A percentile compares a stretch with the other conserved stretches of the same genome.
Conservation (phyloP, 805 yeast species). For the Schwanniomyces pseudopolymorphus region DNA sequence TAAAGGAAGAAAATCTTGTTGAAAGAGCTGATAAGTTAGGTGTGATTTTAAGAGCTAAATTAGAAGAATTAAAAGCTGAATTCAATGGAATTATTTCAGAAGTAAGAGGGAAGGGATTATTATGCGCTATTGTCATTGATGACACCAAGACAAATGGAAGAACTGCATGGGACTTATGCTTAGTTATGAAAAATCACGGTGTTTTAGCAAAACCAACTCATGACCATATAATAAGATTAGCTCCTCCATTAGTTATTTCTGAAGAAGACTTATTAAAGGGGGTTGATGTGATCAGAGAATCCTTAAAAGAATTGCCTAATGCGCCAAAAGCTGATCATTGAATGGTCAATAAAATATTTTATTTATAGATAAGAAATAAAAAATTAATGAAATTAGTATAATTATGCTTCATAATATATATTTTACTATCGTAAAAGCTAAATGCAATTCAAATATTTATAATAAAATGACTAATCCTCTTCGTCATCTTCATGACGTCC, state of each 20-base stretch:
- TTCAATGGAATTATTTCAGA: slow-evolving; percentile 55
- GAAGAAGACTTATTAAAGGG: slow-evolving; percentile 85
- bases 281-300: slow-evolving; percentile 64
- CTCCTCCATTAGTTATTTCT: slow-evolving; percentile 91
- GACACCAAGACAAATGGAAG: slow-evolving; percentile 79
- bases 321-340: slow-evolving; percentile 49
- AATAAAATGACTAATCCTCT: slow-evolving; percentile 15
- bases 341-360: not conserved
- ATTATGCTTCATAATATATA: not conserved
- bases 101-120: slow-evolving; percentile 82
- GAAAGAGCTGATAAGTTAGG: slow-evolving; percentile 78
- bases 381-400: not conserved
- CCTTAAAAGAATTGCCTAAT: slow-evolving; percentile 55
- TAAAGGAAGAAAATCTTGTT: slow-evolving; percentile 80
- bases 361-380: not conserved
- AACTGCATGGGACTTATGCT: slow-evolving; percentile 94
- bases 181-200: slow-evolving; percentile 84
- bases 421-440: not conserved
- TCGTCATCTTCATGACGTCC: slow-evolving; percentile 52
- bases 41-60: slow-evolving; percentile 59
- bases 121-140: slow-evolving; percentile 91
- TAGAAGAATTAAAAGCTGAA: slow-evolving; percentile 50
- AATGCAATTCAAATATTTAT: not conserved
- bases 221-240: slow-evolving; percentile 90
- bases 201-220: slow-evolving; percentile 96